These are phyloP conservation scores for Xylaria digitata DNA, from an alignment of 2,329 filamentous ascomycete genomes.

Conservation along the genomic window DNA sequence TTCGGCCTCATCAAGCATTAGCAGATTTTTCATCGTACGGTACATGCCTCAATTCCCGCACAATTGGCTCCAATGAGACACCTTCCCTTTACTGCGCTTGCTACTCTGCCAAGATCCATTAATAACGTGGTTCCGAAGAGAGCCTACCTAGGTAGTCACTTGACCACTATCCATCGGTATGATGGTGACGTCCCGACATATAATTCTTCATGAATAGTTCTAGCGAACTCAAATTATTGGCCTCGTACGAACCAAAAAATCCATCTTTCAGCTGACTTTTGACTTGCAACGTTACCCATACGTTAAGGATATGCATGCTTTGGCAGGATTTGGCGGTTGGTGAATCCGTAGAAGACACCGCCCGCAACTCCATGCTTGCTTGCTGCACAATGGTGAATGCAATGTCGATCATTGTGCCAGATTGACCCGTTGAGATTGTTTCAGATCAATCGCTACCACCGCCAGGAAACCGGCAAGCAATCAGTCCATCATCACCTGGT, in stretches of 20 bases:
- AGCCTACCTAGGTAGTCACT: too few species aligned
- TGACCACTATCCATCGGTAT: neutral
- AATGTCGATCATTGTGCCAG: constrained; percentile 29
- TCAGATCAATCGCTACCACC: constrained; percentile 24
- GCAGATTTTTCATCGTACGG: neutral
- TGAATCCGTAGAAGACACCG: neutral
- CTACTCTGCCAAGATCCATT: neutral
- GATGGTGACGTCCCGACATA: neutral
- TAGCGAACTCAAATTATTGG: constrained; percentile 4
- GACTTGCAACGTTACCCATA: neutral
- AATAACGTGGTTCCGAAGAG: too few species aligned
- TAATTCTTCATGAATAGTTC: neutral
- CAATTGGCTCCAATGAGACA: neutral
- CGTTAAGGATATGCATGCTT: neutral
- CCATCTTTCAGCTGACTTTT: constrained; percentile 7
- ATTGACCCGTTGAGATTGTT: constrained; percentile 26
- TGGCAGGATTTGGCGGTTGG: neutral
- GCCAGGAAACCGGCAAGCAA: neutral
- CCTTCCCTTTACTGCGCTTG: neutral
- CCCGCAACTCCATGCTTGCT: neutral
- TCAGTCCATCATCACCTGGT: too few species aligned
- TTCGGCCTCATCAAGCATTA: constrained; percentile 4
- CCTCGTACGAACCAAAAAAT: neutral
- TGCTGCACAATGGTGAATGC: constrained; percentile 19
- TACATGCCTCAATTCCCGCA: neutral